These are phyloP conservation scores for Prosopis cineraria DNA, from an alignment of 306 rosid species.

Conservation along the genomic window DNA sequence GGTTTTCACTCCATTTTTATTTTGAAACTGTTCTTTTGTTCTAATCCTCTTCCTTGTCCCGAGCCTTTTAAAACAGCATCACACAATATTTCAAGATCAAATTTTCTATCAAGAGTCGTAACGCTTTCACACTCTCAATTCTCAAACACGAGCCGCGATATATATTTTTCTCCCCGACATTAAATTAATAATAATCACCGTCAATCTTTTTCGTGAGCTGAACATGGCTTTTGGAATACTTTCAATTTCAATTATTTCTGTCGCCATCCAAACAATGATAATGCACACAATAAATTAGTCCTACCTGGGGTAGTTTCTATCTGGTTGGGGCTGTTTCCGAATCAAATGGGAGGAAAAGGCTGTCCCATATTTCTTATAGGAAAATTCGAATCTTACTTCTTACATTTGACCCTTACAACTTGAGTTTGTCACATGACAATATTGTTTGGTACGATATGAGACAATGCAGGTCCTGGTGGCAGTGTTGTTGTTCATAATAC, in stretches of 20 bases:
- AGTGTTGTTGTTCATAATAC: slow-evolving; percentile 78
- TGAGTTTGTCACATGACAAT: no score
- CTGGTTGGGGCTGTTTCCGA: background rate
- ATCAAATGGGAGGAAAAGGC: background rate
- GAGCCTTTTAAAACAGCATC: background rate
- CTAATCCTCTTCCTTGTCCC: background rate
- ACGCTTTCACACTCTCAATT: background rate
- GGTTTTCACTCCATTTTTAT: no score
- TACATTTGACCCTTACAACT: background rate
- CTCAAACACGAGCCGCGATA: background rate
- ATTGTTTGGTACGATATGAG: background rate
- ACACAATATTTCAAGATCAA: background rate
- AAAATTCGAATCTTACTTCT: background rate
- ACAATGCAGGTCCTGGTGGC: slow-evolving; percentile 69
- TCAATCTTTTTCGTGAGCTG: background rate
- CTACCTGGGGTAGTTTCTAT: background rate
- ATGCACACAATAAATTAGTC: background rate
- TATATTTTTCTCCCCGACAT: background rate
- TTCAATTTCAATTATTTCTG: no score
- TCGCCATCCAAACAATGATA: background rate
- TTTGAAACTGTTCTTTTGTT: background rate
- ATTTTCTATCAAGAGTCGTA: background rate
- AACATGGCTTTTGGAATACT: background rate
- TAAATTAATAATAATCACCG: background rate
- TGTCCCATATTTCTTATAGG: background rate